A percentile compares a stretch with the other conserved stretches of the same genome.
Evolutionary conservation across 2,329 filamentous ascomycete genomes (phyloP).

Genomic region (Arthrinium puccinioides): DNA sequence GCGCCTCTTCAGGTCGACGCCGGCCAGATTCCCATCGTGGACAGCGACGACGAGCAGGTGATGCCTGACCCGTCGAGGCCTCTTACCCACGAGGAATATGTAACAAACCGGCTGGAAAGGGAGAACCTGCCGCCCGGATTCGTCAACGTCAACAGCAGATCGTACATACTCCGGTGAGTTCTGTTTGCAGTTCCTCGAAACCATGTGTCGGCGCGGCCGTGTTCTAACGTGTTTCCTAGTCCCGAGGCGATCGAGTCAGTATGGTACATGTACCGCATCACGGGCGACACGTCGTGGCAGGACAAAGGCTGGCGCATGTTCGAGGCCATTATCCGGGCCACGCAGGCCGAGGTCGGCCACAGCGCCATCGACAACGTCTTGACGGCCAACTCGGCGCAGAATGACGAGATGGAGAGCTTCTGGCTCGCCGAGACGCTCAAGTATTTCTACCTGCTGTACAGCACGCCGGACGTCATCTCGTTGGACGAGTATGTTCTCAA

Average conservation of each 20-base stretch:
- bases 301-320: slow-evolving; percentile 89
- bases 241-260: slow-evolving; percentile 85
- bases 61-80: slow-evolving; percentile 30
- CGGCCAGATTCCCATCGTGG: slow-evolving; percentile 19
- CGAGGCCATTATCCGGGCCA: slow-evolving; percentile 58
- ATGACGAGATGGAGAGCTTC: slow-evolving; percentile 76
- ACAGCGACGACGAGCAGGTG: slow-evolving; percentile 12
- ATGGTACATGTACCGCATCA: slow-evolving; percentile 87
- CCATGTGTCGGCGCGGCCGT: too few species aligned
- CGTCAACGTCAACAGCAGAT: slow-evolving; percentile 31
- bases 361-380: slow-evolving; percentile 63
- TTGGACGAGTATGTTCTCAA: slow-evolving; percentile 64
- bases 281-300: slow-evolving; percentile 66
- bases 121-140: slow-evolving; percentile 45
- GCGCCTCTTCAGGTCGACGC: slow-evolving; percentile 9
- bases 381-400: slow-evolving; percentile 28
- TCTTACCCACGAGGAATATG: slow-evolving; percentile 46
- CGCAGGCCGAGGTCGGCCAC: slow-evolving; percentile 59
- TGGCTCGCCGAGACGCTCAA: slow-evolving; percentile 89
- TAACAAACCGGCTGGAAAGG: slow-evolving; percentile 34
- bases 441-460: slow-evolving; percentile 80
- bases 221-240: slow-evolving; percentile 31
- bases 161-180: slow-evolving; percentile 57
- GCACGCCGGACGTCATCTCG: slow-evolving; percentile 53
- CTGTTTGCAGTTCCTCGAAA: background rate